Conservation (phyloP, 768 basidiomycete genomes). For the Leccinum incarnatum region DNA sequence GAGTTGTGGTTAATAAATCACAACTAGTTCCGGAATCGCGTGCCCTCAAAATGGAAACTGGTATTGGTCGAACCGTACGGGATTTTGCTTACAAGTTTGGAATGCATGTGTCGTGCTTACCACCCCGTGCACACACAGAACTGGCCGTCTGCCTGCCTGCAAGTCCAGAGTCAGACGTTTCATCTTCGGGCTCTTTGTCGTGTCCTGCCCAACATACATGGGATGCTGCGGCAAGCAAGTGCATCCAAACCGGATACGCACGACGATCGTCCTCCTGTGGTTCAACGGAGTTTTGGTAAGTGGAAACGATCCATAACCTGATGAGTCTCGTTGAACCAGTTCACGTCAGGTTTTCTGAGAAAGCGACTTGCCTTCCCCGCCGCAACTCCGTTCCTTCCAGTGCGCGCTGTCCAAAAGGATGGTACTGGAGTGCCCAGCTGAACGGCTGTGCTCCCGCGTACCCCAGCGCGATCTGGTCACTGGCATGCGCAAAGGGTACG, state of each 20-base stretch:
- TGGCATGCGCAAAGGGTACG: conserved; percentile 41
- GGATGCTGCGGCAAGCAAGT: conserved; percentile 3
- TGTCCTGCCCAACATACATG: conserved; percentile 11
- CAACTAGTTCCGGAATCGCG: conserved; percentile 5
- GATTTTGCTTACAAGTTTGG: not conserved
- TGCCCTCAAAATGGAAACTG: conserved; percentile 10
- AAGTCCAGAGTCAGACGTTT: conserved; percentile 1
- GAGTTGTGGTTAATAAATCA: not conserved
- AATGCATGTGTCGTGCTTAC: not conserved
- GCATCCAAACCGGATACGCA: not conserved
- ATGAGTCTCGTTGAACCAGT: not conserved
- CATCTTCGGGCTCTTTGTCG: not conserved
- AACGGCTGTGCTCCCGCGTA: conserved; percentile 13
- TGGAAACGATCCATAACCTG: not conserved
- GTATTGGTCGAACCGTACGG: conserved; percentile 19
- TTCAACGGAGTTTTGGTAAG: conserved; percentile 13
- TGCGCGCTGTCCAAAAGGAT: conserved; percentile 11
- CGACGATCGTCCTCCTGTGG: not conserved
- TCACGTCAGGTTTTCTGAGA: conserved; percentile 12
- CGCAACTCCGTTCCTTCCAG: not conserved
- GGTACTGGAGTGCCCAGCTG: conserved; percentile 16
- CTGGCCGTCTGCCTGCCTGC: conserved; percentile 14
- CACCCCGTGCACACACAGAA: conserved; percentile 3
- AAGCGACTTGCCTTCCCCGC: conserved; percentile 11
- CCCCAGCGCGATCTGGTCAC: conserved; percentile 1